A percentile compares a stretch with the other conserved stretches of the same genome.
These are phyloP conservation scores for Candida xiaguanensis DNA, from an alignment of 805 yeast genomes.

Conservation along the genomic window DNA sequence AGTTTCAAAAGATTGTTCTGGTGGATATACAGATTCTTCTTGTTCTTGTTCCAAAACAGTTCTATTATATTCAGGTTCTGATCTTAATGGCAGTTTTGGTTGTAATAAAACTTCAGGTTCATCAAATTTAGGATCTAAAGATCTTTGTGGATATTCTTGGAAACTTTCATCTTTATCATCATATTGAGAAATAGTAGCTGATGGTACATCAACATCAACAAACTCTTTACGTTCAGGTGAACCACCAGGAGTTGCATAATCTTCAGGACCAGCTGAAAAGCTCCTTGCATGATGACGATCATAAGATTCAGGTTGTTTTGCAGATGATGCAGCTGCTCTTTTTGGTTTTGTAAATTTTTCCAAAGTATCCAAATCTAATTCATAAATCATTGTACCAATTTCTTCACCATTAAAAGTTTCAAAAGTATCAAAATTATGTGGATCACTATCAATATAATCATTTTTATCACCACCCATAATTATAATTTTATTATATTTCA, in stretches of 20 bases:
- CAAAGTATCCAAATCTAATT: slow-evolving; percentile 52
- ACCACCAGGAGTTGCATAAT: slow-evolving; percentile 26
- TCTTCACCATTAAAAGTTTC: slow-evolving; percentile 47
- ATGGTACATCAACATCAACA: slow-evolving; percentile 28
- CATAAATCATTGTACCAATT: slow-evolving; percentile 56
- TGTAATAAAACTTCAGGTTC: not conserved
- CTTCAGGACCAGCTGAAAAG: slow-evolving; percentile 33
- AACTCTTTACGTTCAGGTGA: slow-evolving; percentile 26
- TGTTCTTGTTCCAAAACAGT: too few species aligned
- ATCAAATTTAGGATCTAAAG: slow-evolving; percentile 5
- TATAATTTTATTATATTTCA: slow-evolving; percentile 62
- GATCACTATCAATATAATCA: slow-evolving; percentile 55
- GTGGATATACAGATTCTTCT: not conserved
- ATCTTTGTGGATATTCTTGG: slow-evolving; percentile 21
- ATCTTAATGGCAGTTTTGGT: not conserved
- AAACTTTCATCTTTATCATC: slow-evolving; percentile 16
- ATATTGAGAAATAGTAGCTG: slow-evolving; percentile 15
- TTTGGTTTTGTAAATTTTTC: slow-evolving; percentile 22
- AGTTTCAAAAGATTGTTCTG: slow-evolving; percentile 3
- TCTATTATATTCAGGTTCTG: not conserved
- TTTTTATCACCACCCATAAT: slow-evolving; percentile 91
- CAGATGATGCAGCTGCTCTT: slow-evolving; percentile 8
- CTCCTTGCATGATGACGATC: slow-evolving; percentile 36
- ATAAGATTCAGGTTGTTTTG: slow-evolving; percentile 10
- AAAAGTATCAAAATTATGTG: slow-evolving; percentile 48